Evolutionary conservation across 2,329 filamentous ascomycete genomes (phyloP).

Genomic region (Fusarium citri): DNA sequence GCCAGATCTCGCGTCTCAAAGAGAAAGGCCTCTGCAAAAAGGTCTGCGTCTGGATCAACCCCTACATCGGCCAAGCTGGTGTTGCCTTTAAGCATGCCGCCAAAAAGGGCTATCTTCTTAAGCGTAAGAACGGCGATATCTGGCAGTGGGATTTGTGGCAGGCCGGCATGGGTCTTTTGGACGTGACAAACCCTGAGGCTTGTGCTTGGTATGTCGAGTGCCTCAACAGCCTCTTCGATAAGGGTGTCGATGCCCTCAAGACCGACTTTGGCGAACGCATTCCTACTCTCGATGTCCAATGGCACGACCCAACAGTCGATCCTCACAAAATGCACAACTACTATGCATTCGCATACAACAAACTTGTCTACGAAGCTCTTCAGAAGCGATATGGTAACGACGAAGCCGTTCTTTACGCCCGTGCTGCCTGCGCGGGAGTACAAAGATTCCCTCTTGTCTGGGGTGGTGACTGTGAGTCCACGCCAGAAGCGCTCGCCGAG

Average conservation of each 20-base stretch:
- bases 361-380: slow-evolving; percentile 74
- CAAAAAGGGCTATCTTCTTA: slow-evolving; percentile 75
- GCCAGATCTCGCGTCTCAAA: slow-evolving; percentile 73
- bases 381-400: slow-evolving; percentile 62
- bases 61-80: slow-evolving; percentile 77
- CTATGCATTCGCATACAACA: slow-evolving; percentile 80
- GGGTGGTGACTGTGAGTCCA: slow-evolving; percentile 82
- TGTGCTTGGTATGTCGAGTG: slow-evolving; percentile 72
- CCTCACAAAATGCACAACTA: slow-evolving; percentile 80
- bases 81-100: slow-evolving; percentile 73
- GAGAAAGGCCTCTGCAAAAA: slow-evolving; percentile 69
- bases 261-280: slow-evolving; percentile 82
- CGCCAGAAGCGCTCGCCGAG: slow-evolving; percentile 78
- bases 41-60: slow-evolving; percentile 82
- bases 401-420: slow-evolving; percentile 74
- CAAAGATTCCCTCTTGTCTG: slow-evolving; percentile 78
- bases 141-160: slow-evolving; percentile 86
- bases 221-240: slow-evolving; percentile 72
- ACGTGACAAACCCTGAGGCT: slow-evolving; percentile 79
- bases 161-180: slow-evolving; percentile 78
- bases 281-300: slow-evolving; percentile 72
- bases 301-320: slow-evolving; percentile 69
- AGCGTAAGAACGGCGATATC: slow-evolving; percentile 74
- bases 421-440: slow-evolving; percentile 73
- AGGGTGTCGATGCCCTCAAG: slow-evolving; percentile 78